These are phyloP conservation scores for Diddensiella santjacobensis DNA, from an alignment of 805 yeast genomes.

Conservation along the genomic window DNA sequence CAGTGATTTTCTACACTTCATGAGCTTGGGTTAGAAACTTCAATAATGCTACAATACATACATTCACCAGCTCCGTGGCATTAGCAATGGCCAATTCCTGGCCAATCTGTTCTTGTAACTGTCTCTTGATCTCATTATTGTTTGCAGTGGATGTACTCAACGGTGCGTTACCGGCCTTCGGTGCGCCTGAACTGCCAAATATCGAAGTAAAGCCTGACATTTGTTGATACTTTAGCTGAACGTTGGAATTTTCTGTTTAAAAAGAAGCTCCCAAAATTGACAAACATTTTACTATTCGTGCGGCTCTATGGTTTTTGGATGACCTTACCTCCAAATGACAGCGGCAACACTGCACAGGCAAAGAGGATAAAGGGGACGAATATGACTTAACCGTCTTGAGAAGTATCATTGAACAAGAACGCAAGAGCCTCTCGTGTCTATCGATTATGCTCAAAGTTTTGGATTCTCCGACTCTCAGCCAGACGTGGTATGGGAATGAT, in stretches of 20 bases:
- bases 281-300: no score
- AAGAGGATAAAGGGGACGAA: no score
- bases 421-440: no score
- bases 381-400: no score
- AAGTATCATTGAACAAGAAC: no score
- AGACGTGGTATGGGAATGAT: no score
- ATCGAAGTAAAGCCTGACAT: constrained; percentile 25
- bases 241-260: background rate
- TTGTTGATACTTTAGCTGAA: background rate
- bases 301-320: no score
- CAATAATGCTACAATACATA: constrained; percentile 18
- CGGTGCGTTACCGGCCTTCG: constrained; percentile 12
- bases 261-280: no score
- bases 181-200: constrained; percentile 22
- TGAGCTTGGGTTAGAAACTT: background rate
- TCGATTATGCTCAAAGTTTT: no score
- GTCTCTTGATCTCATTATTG: constrained; percentile 48
- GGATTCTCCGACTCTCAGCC: no score
- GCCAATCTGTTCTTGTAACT: constrained; percentile 65
- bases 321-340: no score
- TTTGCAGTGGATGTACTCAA: constrained; percentile 15
- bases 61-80: constrained; percentile 79
- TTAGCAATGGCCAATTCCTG: constrained; percentile 88
- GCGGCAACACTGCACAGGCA: no score
- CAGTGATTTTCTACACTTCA: constrained; percentile 55